phyloP scores from a whole-genome alignment of 495 filamentous ascomycete genomes.

The Aspergillus incahuasiensis region DNA sequence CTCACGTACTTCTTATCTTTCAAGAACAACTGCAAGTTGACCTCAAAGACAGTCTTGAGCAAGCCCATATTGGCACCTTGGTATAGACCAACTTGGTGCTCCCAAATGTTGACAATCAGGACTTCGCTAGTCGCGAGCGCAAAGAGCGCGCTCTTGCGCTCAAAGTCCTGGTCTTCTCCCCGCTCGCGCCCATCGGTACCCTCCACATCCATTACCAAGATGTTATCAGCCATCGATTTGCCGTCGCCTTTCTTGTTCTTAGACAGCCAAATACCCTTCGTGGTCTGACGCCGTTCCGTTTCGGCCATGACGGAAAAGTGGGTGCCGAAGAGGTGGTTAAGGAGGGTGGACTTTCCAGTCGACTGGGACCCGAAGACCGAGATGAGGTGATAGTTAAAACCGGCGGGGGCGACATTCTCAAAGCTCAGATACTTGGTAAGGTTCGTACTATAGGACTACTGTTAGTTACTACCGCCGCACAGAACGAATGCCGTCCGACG shows the following conservation, averaged over 20 bases:
- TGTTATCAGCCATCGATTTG: conserved; percentile 84
- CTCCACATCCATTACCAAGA: conserved; percentile 98
- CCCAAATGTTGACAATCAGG: conserved; percentile 97
- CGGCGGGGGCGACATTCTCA: conserved; percentile 74
- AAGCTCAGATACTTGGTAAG: conserved; percentile 74
- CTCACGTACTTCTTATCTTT: conserved; percentile 80
- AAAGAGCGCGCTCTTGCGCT: conserved; percentile 95
- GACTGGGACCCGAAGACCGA: conserved; percentile 98
- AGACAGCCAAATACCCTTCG: conserved; percentile 98
- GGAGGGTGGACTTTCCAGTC: conserved; percentile 93
- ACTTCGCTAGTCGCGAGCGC: conserved; percentile 97
- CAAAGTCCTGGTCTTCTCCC: conserved; percentile 98
- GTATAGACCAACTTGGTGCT: conserved; percentile 96
- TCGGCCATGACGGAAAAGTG: conserved; percentile 97
- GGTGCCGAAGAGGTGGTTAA: conserved; percentile 94
- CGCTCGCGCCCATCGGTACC: conserved; percentile 95
- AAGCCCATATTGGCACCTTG: conserved; percentile 99
- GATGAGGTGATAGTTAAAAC: conserved; percentile 98
- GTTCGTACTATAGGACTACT: conserved; percentile 53
- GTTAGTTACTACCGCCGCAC: conserved; percentile 21
- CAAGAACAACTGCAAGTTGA: conserved; percentile 92
- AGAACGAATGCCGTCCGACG: conserved; percentile 4
- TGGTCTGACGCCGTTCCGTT: conserved; percentile 83
- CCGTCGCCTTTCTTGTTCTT: conserved; percentile 69
- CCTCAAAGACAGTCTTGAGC: conserved; percentile 97